A percentile compares a stretch with the other conserved stretches of the same genome.
Evolutionary conservation across 768 basidiomycete genomes (phyloP).

Genomic region (Chalciporus piperatus): DNA sequence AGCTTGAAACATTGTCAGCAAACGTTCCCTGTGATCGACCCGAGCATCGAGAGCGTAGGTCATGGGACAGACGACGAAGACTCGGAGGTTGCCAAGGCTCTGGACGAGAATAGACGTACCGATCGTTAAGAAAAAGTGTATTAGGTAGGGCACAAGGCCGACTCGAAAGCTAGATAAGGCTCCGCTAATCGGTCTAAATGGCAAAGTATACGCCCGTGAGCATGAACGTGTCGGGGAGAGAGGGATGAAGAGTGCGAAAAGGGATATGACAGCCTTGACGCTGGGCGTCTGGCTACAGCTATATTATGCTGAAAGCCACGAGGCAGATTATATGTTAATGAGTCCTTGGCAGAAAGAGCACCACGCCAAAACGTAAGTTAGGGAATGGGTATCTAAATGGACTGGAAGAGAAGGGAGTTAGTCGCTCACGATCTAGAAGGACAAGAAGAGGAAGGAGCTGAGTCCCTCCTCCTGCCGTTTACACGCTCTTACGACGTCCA

Average conservation of each 20-base stretch:
- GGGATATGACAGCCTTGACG: constrained; percentile 9
- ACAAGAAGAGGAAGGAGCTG: not conserved
- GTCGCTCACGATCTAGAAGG: too few species aligned
- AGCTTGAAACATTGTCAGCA: constrained; percentile 19
- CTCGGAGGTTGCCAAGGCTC: constrained; percentile 1
- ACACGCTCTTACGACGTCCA: not conserved
- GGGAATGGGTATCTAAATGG: not conserved
- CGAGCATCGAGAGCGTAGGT: not conserved
- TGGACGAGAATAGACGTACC: constrained; percentile 16
- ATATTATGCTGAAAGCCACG: constrained; percentile 12
- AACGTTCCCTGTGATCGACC: constrained; percentile 15
- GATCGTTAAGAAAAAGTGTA: constrained; percentile 22
- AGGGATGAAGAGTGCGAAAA: not conserved
- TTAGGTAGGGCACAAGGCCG: not conserved
- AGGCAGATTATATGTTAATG: constrained; percentile 5
- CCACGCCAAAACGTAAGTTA: not conserved
- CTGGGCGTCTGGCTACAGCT: constrained; percentile 11
- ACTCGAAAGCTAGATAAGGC: not conserved
- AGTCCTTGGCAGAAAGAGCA: constrained; percentile 4
- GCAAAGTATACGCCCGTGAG: constrained; percentile 9
- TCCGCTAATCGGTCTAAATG: constrained; percentile 8
- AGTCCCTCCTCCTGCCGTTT: not conserved
- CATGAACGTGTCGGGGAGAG: constrained; percentile 15
- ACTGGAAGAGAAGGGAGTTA: too few species aligned
- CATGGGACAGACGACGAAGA: constrained; percentile 6